These are phyloP conservation scores for Aspergillus brunneoviolaceus DNA, from an alignment of 2,329 filamentous ascomycete species.

Conservation along the genomic window DNA sequence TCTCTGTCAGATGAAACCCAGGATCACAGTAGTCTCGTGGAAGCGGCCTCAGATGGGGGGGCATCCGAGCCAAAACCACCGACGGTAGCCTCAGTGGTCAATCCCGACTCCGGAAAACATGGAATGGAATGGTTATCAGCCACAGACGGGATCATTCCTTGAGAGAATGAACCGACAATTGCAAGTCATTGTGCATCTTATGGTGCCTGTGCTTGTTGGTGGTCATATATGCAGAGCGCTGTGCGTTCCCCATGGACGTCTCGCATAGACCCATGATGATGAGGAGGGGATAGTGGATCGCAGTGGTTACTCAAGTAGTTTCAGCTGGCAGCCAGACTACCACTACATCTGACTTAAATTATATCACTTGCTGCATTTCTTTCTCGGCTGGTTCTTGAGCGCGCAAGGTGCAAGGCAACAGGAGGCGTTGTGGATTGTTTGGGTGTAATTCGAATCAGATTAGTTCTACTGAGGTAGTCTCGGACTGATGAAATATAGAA, in stretches of 20 bases:
- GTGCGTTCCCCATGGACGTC: neutral
- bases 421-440: neutral
- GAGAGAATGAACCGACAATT: neutral
- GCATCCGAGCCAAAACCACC: neutral
- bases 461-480: neutral
- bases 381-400: slow-evolving; percentile 7
- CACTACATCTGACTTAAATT: neutral
- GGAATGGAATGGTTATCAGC: slow-evolving; percentile 20
- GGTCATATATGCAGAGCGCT: neutral
- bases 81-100: neutral
- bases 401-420: neutral
- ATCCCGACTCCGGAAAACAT: slow-evolving; percentile 11
- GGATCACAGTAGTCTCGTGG: neutral
- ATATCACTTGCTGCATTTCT: neutral
- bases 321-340: neutral
- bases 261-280: neutral
- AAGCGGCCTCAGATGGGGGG: neutral
- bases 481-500: neutral
- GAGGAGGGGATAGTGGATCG: neutral
- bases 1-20: neutral
- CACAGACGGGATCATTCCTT: slow-evolving; percentile 21
- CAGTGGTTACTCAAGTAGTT: neutral
- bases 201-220: neutral
- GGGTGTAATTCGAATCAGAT: neutral
- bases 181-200: too few relatives aligned